Evolutionary conservation across 2,329 filamentous ascomycete species (phyloP).

Genomic region (Arthrobotrys pseudoclavata): DNA sequence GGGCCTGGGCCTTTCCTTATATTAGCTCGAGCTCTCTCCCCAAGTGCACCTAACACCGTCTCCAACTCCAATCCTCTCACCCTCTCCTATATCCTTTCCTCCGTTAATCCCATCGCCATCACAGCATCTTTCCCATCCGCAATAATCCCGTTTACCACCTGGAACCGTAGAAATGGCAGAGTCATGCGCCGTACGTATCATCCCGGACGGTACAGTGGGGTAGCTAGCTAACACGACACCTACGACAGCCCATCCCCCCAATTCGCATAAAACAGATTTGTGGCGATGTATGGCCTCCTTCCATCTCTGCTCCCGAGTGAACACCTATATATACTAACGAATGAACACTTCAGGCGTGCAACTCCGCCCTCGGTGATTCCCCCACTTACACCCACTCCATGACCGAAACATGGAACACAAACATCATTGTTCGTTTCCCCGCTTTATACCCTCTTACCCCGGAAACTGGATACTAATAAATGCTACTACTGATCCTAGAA

Average conservation of each 20-base stretch:
- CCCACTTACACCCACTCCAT: constrained; percentile 88
- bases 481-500: constrained; percentile 70
- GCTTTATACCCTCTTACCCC: constrained; percentile 6
- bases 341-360: constrained; percentile 77
- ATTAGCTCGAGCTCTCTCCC: constrained; percentile 22
- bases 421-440: constrained; percentile 81
- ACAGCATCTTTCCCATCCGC: not conserved
- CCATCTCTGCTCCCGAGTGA: constrained; percentile 1
- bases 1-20: not conserved
- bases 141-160: not conserved
- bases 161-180: constrained; percentile 43
- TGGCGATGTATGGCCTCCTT: constrained; percentile 75
- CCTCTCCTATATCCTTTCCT: not conserved
- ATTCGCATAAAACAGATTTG: constrained; percentile 87
- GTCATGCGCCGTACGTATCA: constrained; percentile 43
- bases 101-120: not conserved
- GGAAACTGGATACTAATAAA: not conserved
- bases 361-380: constrained; percentile 78
- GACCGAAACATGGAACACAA: constrained; percentile 89
- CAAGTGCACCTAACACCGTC: constrained; percentile 2
- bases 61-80: constrained; percentile 20
- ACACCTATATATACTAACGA: constrained; percentile 36
- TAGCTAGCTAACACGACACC: constrained; percentile 24
- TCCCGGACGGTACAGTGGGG: constrained; percentile 29
- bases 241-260: constrained; percentile 77